These are phyloP conservation scores for Umbelopsis vinacea DNA, from an alignment of 192 early-diverging fungal species.

Conservation along the genomic window DNA sequence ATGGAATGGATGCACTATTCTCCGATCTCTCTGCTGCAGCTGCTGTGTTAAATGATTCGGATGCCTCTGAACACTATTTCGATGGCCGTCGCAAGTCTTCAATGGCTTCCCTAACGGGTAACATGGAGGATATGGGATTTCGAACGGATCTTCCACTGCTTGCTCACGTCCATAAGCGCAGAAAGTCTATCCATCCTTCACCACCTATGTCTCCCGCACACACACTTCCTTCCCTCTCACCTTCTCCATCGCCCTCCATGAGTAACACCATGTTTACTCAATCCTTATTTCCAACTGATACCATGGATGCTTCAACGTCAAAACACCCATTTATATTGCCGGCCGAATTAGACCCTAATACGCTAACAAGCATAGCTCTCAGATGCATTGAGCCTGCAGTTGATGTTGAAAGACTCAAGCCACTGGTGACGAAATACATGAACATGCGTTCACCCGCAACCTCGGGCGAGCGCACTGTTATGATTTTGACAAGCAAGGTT, in stretches of 20 bases:
- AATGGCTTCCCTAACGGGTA: background rate
- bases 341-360: conserved; percentile 12
- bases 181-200: conserved; percentile 17
- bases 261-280: background rate
- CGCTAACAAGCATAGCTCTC: conserved; percentile 6
- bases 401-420: conserved; percentile 18
- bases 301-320: background rate
- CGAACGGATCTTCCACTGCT: conserved; percentile 2
- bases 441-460: conserved; percentile 13
- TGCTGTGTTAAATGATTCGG: background rate
- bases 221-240: conserved; percentile 7
- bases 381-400: conserved; percentile 13
- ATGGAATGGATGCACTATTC: conserved; percentile 1
- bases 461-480: conserved; percentile 61
- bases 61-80: background rate
- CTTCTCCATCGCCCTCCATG: background rate
- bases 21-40: conserved; percentile 10
- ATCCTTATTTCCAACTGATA: background rate
- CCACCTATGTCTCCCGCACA: background rate
- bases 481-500: conserved; percentile 83
- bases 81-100: conserved; percentile 18
- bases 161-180: conserved; percentile 18
- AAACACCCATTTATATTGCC: conserved; percentile 3
- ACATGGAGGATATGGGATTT: conserved; percentile 18
- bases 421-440: conserved; percentile 9